Evolutionary conservation across 768 basidiomycete genomes (phyloP), one percentile per base, ranked within the genome.

Genomic region (Hygrocybe punicea): DNA sequence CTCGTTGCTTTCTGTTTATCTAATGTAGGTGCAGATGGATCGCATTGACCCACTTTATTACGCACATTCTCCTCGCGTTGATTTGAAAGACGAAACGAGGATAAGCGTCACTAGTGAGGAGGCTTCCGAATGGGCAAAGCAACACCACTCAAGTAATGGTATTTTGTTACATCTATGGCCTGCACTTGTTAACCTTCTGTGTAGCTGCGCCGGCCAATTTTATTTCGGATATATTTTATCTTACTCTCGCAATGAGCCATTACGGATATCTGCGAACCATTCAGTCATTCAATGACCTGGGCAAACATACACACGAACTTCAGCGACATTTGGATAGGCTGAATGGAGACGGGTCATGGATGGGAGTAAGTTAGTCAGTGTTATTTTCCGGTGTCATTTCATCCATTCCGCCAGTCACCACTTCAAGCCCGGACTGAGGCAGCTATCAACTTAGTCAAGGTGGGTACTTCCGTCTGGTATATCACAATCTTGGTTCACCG

Each of bases 221-320:
- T 71, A 93, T 98, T 60, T 93, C 96, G 6, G 87, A 98, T 44
- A 84, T 97, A 17, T 98, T 98, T 76, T 98, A 91, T 75, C 79
- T 98, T 44, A 80, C 87, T 7, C 81, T 91, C 48, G 87, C 93
- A 0, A 89, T 88, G 78, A 87, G 89, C 55, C 96, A 99, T 72
- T 87, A 93, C 56, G 96, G 95, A 3, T 83, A 90, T 58, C 79
- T 90, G 62, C 86, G 83, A 68, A 91, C 93, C 1, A 86, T 95
- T 45, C 85, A 85, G 39, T 84, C 81, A 4, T 86, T 85, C 61
- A 85, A 85, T 11, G 86, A 89, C 51, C 76, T 92, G 23, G 78
- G 78, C 35, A 89, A 90, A 63, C 84, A 93, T 59, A 57, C 84
- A 3, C 88, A 89, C 13, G 90, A 95, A 17, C 78, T 91, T 44